phyloP scores from a whole-genome alignment of 2,329 filamentous ascomycete species.

The Penicillium sp. region DNA sequence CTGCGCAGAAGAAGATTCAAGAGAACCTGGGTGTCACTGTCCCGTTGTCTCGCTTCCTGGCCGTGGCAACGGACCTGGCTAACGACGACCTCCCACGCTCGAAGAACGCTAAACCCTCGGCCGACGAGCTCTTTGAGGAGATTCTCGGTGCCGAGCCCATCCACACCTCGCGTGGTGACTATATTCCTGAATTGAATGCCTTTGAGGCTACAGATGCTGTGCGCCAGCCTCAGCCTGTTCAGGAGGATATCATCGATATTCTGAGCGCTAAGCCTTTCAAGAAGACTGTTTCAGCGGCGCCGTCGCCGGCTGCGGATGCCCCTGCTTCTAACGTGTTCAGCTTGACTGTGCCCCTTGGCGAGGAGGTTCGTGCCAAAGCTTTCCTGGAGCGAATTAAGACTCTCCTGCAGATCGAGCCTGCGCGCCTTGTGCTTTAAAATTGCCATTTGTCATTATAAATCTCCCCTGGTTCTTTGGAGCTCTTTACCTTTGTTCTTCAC shows the following conservation, averaged over 20 bases:
- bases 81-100: conserved; percentile 79
- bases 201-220: conserved; percentile 38
- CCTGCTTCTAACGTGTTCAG: conserved; percentile 74
- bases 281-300: conserved; percentile 32
- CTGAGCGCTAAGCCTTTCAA: conserved; percentile 54
- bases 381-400: conserved; percentile 86
- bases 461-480: conserved; percentile 8
- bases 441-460: conserved; percentile 13
- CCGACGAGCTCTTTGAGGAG: conserved; percentile 84
- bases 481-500: conserved; percentile 17
- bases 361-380: conserved; percentile 74
- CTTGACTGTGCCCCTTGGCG: conserved; percentile 71
- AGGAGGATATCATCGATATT: conserved; percentile 80
- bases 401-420: conserved; percentile 77
- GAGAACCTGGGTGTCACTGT: conserved; percentile 73
- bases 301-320: conserved; percentile 31
- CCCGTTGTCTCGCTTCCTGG: conserved; percentile 81
- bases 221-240: conserved; percentile 40
- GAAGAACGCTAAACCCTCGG: conserved; percentile 61
- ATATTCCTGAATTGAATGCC: conserved; percentile 66
- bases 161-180: conserved; percentile 58
- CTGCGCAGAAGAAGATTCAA: conserved; percentile 77
- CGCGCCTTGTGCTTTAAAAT: conserved; percentile 61
- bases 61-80: conserved; percentile 77
- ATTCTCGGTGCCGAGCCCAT: conserved; percentile 62